phyloP scores from a whole-genome alignment of 768 basidiomycete species.

The Dendrothele bispora region DNA sequence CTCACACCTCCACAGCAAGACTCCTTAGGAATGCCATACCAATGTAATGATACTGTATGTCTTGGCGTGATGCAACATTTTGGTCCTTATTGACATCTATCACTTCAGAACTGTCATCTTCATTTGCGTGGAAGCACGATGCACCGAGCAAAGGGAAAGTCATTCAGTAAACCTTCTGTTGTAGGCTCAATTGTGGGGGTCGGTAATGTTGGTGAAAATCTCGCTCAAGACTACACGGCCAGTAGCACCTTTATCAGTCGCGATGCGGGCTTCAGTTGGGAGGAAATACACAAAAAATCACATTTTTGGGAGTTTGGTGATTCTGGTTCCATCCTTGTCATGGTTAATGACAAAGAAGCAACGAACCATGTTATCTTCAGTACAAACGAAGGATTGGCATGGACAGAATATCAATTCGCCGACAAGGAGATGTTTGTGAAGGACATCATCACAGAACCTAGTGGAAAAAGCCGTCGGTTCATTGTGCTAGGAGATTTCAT shows the following conservation, averaged over 20 bases:
- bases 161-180: slow-evolving; percentile 90
- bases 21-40: slow-evolving; percentile 71
- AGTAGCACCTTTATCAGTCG: slow-evolving; percentile 96
- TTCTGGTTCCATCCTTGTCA: slow-evolving; percentile 89
- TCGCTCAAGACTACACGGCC: slow-evolving; percentile 80
- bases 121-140: slow-evolving; percentile 97
- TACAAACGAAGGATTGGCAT: slow-evolving; percentile 83
- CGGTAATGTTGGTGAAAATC: slow-evolving; percentile 87
- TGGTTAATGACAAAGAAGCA: slow-evolving; percentile 93
- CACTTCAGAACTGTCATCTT: slow-evolving; percentile 75
- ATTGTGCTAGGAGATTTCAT: slow-evolving; percentile 74
- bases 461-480: slow-evolving; percentile 89
- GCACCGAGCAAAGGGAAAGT: slow-evolving; percentile 84
- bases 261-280: slow-evolving; percentile 96
- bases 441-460: slow-evolving; percentile 83
- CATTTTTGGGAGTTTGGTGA: slow-evolving; percentile 99
- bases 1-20: slow-evolving; percentile 74
- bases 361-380: slow-evolving; percentile 89
- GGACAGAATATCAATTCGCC: slow-evolving; percentile 86
- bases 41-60: slow-evolving; percentile 66
- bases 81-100: slow-evolving; percentile 2
- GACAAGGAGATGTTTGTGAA: slow-evolving; percentile 71
- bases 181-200: slow-evolving; percentile 95
- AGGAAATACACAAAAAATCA: slow-evolving; percentile 97
- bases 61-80: not conserved